phyloP scores from a whole-genome alignment of 225 moss, liverwort and hornwort species.

The Physcomitrium patens region DNA sequence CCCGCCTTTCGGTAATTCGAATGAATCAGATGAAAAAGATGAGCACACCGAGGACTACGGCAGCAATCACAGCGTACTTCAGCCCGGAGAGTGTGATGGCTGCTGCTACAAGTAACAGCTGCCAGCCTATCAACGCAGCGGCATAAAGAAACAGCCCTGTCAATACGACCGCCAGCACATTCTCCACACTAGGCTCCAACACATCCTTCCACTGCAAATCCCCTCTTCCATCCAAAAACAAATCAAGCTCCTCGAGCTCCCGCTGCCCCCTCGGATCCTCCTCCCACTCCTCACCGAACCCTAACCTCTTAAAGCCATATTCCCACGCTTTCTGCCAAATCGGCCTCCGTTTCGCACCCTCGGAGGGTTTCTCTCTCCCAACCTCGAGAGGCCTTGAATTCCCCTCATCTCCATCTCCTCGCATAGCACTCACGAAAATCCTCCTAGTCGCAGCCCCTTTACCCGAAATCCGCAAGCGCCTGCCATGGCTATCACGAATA shows the following conservation, averaged over 20 bases:
- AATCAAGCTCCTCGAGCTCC: conserved; percentile 55
- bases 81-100: conserved; percentile 79
- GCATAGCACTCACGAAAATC: conserved; percentile 29
- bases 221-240: conserved; percentile 49
- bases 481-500: background rate
- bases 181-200: conserved; percentile 74
- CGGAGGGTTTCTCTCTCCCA: background rate
- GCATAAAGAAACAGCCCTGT: conserved; percentile 69
- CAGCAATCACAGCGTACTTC: conserved; percentile 84
- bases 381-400: background rate
- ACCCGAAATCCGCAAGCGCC: background rate
- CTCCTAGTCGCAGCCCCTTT: background rate
- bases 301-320: conserved; percentile 26
- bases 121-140: conserved; percentile 70
- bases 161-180: conserved; percentile 68
- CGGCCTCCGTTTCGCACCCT: conserved; percentile 16
- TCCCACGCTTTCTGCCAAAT: conserved; percentile 47
- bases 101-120: conserved; percentile 68
- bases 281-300: conserved; percentile 37
- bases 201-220: conserved; percentile 72
- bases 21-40: conserved; percentile 68
- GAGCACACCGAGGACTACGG: conserved; percentile 65
- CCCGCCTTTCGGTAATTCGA: background rate
- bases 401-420: conserved; percentile 10
- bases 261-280: conserved; percentile 38